Percentiles rank a stretch among this genome's conserved stretches.
phyloP scores from a whole-genome alignment of 768 basidiomycete genomes.

The Auricularia heimuer region DNA sequence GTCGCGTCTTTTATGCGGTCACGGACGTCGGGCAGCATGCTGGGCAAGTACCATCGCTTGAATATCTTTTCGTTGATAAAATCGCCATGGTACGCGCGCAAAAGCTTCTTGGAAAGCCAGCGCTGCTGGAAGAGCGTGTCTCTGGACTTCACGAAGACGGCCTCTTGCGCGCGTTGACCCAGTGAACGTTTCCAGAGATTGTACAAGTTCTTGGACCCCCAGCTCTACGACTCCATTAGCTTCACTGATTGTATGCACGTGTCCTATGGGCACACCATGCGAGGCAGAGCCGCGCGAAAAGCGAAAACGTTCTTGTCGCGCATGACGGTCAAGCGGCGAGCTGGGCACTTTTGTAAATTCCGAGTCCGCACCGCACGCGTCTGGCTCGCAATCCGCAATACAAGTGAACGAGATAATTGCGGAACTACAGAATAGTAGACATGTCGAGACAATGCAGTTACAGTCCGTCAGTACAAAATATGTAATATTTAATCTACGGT shows the following conservation, averaged over 20 bases:
- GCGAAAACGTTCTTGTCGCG: conserved; percentile 38
- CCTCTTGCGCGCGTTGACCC: conserved; percentile 36
- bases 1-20: conserved; percentile 41
- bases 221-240: conserved; percentile 46
- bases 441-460: no score
- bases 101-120: conserved; percentile 76
- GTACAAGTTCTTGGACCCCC: conserved; percentile 81
- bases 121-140: conserved; percentile 82
- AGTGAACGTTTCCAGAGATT: conserved; percentile 76
- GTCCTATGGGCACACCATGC: conserved; percentile 47
- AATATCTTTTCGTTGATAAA: conserved; percentile 86
- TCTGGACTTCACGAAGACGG: conserved; percentile 47
- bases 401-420: no score
- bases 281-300: conserved; percentile 52
- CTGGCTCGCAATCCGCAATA: no score
- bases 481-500: no score
- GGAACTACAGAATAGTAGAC: no score
- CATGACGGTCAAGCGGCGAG: conserved; percentile 20
- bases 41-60: conserved; percentile 90
- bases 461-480: no score
- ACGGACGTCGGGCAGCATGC: conserved; percentile 75
- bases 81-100: conserved; percentile 94
- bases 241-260: not conserved
- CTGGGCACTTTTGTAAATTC: no score
- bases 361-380: no score